Conservation (phyloP, 208 protist genomes). For the Lotmaria passim region DNA sequence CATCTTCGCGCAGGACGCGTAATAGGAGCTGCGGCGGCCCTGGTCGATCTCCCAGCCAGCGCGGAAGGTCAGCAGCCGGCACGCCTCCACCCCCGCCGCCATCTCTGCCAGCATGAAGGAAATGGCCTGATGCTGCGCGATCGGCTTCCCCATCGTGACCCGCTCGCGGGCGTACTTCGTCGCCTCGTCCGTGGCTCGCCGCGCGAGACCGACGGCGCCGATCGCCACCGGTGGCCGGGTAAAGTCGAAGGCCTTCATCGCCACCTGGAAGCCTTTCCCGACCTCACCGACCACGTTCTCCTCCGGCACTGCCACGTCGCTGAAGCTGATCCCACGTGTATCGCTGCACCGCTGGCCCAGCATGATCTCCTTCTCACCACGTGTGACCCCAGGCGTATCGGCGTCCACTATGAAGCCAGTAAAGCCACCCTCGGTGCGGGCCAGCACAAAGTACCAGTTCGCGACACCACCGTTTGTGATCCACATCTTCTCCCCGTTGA, state of each 20-base stretch:
- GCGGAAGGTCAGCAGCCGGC: slow-evolving; percentile 70
- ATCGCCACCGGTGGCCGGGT: slow-evolving; percentile 85
- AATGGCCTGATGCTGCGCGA: slow-evolving; percentile 86
- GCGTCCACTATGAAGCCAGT: slow-evolving; percentile 91
- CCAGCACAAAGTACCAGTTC: slow-evolving; percentile 93
- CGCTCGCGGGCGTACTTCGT: slow-evolving; percentile 75
- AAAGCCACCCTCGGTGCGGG: slow-evolving; percentile 76
- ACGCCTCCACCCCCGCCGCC: slow-evolving; percentile 87
- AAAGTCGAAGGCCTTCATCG: slow-evolving; percentile 90
- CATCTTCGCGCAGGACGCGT: slow-evolving; percentile 87
- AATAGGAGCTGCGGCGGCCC: slow-evolving; percentile 87
- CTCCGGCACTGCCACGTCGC: slow-evolving; percentile 89
- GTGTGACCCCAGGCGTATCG: slow-evolving; percentile 83
- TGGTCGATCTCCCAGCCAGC: slow-evolving; percentile 84
- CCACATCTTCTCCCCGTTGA: slow-evolving; percentile 96
- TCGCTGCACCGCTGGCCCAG: slow-evolving; percentile 93
- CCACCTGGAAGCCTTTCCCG: slow-evolving; percentile 87
- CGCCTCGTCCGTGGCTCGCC: slow-evolving; percentile 84
- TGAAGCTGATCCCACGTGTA: slow-evolving; percentile 91
- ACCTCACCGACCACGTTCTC: slow-evolving; percentile 76
- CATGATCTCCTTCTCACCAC: slow-evolving; percentile 88
- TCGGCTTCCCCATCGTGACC: slow-evolving; percentile 86
- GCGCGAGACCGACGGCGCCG: slow-evolving; percentile 83
- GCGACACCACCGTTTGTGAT: slow-evolving; percentile 94
- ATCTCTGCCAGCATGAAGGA: slow-evolving; percentile 92